Base-by-base conservation (phyloP, 2,329 filamentous ascomycete genomes). In the Alternaria triticimaculans region DNA sequence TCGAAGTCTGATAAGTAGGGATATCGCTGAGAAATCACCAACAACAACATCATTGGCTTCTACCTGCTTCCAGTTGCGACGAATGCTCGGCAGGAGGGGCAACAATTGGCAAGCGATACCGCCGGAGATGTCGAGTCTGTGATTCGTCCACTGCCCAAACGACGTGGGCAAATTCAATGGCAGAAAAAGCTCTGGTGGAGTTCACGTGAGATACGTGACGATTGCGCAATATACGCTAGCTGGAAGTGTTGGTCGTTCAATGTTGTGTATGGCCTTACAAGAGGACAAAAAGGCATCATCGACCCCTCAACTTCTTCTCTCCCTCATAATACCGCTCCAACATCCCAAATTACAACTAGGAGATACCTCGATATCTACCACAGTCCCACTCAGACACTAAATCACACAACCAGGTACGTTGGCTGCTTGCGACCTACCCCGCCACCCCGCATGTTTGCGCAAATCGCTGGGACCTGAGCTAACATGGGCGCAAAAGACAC, bases 221-320 rank as follows among this genome's bases (percentile, higher is more conserved):
- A 78, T 76, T 72, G 73, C 76, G 76, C 73, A 73, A 78, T 78
- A 66, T 69, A 55, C 76, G 74, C 76, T 73, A 76, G 63, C 74
- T 72, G 28, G 30, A 73, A 69, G 57, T 62, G 68, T 70, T 55
- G 55, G 30, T 56, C 63, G 21, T 37, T 37, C 10, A 53, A 60
- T 63, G 62, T 44, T 33, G 43, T 33, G 60, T 61, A 59, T 53
- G 60, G 72, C 70, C 67, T 53, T 30, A 9, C 30, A 44, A 74
- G 71, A 75, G 72, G 67, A 69, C 62, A 64, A 62, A 58, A 64
- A 61, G 62, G 50, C 60, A 61, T 67, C 63, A 26, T 58, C 44
- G 59, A 63, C 68, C 62, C 66, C 68, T 64, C 64, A 55, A 45
- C 41, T 54, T 18, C 53, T 14, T 44, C 23, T n/a, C 11, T 59